These are phyloP conservation scores for Neurospora hispaniola DNA, from an alignment of 495 filamentous ascomycete genomes.

Conservation along the genomic window DNA sequence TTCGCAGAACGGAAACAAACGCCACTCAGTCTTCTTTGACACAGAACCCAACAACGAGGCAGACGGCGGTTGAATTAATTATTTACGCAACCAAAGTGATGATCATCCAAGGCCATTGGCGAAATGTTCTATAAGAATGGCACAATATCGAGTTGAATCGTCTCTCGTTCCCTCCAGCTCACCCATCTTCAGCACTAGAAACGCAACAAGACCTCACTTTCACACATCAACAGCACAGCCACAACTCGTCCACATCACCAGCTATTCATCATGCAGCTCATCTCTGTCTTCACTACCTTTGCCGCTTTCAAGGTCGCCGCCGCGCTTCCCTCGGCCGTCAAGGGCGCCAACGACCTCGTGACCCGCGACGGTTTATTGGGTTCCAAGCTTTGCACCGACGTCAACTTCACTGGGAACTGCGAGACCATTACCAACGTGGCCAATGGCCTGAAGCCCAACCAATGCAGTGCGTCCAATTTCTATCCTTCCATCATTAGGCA, in stretches of 20 bases:
- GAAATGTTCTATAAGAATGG: background rate
- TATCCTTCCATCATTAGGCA: background rate
- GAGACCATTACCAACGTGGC: background rate
- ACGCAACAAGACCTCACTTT: background rate
- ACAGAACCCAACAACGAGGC: background rate
- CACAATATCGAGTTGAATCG: background rate
- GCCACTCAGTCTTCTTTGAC: background rate
- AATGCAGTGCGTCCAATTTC: background rate
- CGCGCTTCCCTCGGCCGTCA: background rate
- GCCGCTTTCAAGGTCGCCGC: background rate
- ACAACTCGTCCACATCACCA: background rate
- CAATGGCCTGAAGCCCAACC: background rate
- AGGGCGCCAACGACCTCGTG: background rate
- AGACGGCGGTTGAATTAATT: background rate
- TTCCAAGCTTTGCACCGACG: background rate
- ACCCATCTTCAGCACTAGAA: background rate
- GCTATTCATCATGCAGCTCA: background rate
- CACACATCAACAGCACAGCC: background rate
- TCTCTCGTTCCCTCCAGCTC: background rate
- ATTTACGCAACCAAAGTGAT: accelerated
- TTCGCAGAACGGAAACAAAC: background rate
- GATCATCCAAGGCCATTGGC: background rate
- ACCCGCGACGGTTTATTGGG: background rate
- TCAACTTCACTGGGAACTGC: background rate
- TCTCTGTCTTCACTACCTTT: background rate